phyloP scores from a whole-genome alignment of 768 basidiomycete species.

The Calocera viscosa region DNA sequence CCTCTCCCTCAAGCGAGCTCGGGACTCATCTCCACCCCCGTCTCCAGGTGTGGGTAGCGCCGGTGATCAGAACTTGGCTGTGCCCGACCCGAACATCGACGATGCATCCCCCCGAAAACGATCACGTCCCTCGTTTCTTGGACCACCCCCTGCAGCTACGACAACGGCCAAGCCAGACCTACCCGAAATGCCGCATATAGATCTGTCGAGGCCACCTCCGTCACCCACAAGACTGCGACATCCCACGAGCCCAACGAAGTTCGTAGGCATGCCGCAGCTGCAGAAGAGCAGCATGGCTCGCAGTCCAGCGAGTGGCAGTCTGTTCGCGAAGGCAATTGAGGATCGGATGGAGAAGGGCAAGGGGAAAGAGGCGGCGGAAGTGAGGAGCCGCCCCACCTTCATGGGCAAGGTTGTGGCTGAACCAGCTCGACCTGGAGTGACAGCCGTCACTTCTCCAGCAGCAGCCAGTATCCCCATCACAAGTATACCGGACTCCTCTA shows the following conservation, averaged over 20 bases:
- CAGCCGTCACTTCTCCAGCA: background rate
- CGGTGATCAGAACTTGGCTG: background rate
- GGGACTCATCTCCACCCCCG: background rate
- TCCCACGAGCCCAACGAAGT: background rate
- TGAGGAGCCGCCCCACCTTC: background rate
- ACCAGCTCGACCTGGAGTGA: background rate
- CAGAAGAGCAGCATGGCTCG: background rate
- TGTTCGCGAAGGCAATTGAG: background rate
- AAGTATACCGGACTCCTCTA: background rate
- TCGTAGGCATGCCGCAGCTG: background rate
- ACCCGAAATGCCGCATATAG: background rate
- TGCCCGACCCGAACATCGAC: background rate
- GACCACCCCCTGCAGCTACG: background rate
- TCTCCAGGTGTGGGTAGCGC: background rate
- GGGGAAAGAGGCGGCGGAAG: background rate
- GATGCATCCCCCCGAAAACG: background rate
- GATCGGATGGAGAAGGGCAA: background rate
- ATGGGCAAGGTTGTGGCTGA: background rate
- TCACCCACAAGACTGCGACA: background rate
- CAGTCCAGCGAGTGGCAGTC: background rate
- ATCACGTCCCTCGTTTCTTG: background rate
- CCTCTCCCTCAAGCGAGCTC: constrained; percentile 4
- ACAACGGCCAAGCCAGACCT: background rate
- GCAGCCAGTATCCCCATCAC: background rate
- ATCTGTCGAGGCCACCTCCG: background rate